phyloP scores from a whole-genome alignment of 2,329 filamentous ascomycete genomes.

The Diaporthe humulicola region DNA sequence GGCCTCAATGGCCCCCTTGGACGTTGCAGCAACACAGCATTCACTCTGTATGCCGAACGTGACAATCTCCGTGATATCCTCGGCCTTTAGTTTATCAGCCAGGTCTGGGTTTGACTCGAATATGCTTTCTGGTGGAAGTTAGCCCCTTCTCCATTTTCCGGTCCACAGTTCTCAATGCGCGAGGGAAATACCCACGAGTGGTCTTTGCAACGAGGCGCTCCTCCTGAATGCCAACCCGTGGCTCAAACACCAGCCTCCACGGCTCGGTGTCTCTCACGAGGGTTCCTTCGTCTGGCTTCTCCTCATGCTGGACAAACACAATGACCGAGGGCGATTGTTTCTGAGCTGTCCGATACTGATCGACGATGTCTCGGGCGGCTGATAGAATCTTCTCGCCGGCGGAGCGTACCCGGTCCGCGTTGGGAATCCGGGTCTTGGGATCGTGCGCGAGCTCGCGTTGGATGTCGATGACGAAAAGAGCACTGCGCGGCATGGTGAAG shows the following conservation, averaged over 20 bases:
- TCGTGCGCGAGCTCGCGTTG: constrained; percentile 48
- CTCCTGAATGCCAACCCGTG: constrained; percentile 37
- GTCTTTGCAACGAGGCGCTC: constrained; percentile 48
- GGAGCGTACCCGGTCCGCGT: constrained; percentile 44
- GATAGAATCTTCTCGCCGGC: constrained; percentile 44
- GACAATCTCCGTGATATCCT: constrained; percentile 44
- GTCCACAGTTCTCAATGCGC: background rate
- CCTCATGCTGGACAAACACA: constrained; percentile 50
- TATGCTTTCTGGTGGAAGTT: constrained; percentile 42
- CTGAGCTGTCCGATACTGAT: constrained; percentile 13
- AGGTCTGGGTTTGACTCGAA: constrained; percentile 50
- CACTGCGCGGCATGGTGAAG: constrained; percentile 39
- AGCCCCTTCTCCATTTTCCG: background rate
- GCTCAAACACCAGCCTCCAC: constrained; percentile 49
- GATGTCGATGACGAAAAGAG: constrained; percentile 52
- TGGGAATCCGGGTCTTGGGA: constrained; percentile 45
- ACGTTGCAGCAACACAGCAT: constrained; percentile 48
- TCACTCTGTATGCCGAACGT: constrained; percentile 51
- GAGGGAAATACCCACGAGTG: constrained; percentile 42
- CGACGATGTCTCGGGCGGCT: constrained; percentile 41
- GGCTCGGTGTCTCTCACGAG: constrained; percentile 44
- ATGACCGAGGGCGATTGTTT: constrained; percentile 38
- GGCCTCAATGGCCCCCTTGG: constrained; percentile 45
- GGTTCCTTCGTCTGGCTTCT: constrained; percentile 43
- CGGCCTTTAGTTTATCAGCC: constrained; percentile 42